Percentiles rank a stretch among this genome's conserved stretches.
Conservation (phyloP, 169 alveolate genomes). For the Miamiensis avidus region DNA sequence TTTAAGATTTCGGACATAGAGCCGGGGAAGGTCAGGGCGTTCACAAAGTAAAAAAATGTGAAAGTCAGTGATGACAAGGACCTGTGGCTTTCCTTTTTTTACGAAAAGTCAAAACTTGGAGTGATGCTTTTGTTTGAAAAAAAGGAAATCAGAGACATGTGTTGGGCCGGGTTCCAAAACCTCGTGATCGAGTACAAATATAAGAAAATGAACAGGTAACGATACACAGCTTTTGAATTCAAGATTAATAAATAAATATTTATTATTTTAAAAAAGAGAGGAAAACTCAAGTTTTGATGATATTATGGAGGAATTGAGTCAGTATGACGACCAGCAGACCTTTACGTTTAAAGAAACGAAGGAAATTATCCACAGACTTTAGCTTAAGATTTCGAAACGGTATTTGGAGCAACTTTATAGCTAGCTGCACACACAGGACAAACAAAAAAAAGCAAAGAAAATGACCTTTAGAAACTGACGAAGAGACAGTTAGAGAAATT, state of each 20-base stretch:
- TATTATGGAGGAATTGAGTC: neutral
- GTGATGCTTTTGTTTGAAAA: neutral
- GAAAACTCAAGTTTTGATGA: neutral
- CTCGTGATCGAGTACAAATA: neutral
- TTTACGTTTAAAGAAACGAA: neutral
- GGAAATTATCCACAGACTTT: neutral
- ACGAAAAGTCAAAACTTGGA: neutral
- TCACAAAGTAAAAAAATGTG: neutral
- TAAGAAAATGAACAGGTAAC: neutral
- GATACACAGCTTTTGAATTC: neutral
- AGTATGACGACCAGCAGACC: neutral
- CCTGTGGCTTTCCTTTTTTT: neutral
- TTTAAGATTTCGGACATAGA: neutral
- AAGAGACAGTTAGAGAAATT: neutral
- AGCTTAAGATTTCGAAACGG: neutral
- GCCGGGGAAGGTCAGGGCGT: neutral
- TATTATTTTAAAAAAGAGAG: neutral
- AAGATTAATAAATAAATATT: too few relatives aligned
- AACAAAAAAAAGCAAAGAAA: neutral
- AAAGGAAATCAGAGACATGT: neutral
- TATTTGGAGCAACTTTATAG: neutral
- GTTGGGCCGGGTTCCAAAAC: neutral
- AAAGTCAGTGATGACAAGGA: neutral
- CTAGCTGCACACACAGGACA: neutral
- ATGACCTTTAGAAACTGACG: neutral